Conservation (phyloP, 2,329 filamentous ascomycete genomes). For the Incumbomyces lentus region DNA sequence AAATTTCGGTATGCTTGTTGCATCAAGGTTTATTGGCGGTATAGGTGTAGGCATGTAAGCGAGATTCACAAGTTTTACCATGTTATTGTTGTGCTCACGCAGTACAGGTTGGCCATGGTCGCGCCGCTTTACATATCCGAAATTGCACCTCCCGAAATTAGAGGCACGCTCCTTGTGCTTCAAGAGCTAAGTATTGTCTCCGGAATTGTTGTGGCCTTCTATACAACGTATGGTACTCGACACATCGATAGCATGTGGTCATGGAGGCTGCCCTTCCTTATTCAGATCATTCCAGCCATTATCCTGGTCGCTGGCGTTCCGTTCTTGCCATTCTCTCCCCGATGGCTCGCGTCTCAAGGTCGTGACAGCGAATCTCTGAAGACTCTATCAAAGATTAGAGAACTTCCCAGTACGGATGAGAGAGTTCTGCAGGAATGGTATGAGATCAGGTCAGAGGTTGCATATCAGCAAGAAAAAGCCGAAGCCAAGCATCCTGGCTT, state of each 20-base stretch:
- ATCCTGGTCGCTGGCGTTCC: slow-evolving; percentile 29
- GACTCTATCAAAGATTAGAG: slow-evolving; percentile 40
- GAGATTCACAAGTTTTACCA: too few species aligned
- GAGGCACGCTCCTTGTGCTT: slow-evolving; percentile 29
- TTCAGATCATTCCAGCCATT: slow-evolving; percentile 36
- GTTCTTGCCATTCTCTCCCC: slow-evolving; percentile 45
- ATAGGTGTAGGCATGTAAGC: slow-evolving; percentile 40
- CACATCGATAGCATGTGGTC: slow-evolving; percentile 37
- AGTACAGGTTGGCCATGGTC: slow-evolving; percentile 30
- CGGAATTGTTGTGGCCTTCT: slow-evolving; percentile 30
- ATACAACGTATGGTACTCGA: slow-evolving; percentile 33
- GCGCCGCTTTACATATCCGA: slow-evolving; percentile 45
- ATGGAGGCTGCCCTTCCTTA: slow-evolving; percentile 38
- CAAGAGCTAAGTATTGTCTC: slow-evolving; percentile 31
- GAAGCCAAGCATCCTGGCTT: slow-evolving; percentile 31
- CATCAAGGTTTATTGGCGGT: slow-evolving; percentile 42
- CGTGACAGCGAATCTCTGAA: slow-evolving; percentile 40
- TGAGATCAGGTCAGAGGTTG: slow-evolving; percentile 44
- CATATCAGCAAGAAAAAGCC: slow-evolving; percentile 39
- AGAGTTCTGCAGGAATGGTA: slow-evolving; percentile 42
- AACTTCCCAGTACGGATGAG: slow-evolving; percentile 38
- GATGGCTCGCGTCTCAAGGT: slow-evolving; percentile 41
- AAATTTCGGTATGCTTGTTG: slow-evolving; percentile 41
- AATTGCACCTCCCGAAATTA: slow-evolving; percentile 32
- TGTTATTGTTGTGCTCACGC: too few species aligned